Base-by-base conservation (phyloP, 2,329 filamentous ascomycete species). In the Penicillium sp. region DNA sequence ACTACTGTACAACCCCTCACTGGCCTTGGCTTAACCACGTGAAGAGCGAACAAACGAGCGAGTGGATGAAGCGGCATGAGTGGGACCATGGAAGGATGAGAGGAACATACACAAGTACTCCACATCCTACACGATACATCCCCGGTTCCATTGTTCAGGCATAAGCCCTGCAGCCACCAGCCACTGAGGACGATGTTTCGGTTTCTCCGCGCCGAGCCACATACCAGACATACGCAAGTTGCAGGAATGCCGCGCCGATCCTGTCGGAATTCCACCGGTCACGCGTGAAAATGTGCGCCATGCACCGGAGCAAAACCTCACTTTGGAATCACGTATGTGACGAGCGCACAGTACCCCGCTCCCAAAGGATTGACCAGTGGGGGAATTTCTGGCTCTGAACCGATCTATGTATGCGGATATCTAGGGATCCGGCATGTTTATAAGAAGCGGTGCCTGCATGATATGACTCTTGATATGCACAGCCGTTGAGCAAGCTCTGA, bases 181-280 rank as follows among this genome's bases (percentile, higher is more conserved):
- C 29, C 45, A 48, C 11, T 39, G 10, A 29, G 38, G 31, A 16
- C 42, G 34, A 42, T 14, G 2, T 21, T 31, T 27, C 24, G 24
- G 42, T 24, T n/a, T 40, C 7, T 5, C 18, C 21, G 22, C n/a
- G 10, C n/a, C 16, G 14, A 27, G 32, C 24, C 31, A 50, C 32
- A 40, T 45, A 31, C 32, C 32, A 11, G 38, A 36, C n/a, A 14
- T 18, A 31, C 41, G 9, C n/a, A 18, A 32, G n/a, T 4, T 40
- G 32, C 40, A 41, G 39, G 24, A 34, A 41, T 45, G 36, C 40
- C 50, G 55, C 58, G 62, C 41, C 47, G 62, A 63, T 63, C 62
- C 1, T 21, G 36, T 24, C 44, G 31, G 50, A 49, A 45, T 57
- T 43, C 60, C 60, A 55, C 57, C 56, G 58, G 47, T 60, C 57